Conservation (phyloP, 495 filamentous ascomycete genomes). For the Cladorrhinum samala region DNA sequence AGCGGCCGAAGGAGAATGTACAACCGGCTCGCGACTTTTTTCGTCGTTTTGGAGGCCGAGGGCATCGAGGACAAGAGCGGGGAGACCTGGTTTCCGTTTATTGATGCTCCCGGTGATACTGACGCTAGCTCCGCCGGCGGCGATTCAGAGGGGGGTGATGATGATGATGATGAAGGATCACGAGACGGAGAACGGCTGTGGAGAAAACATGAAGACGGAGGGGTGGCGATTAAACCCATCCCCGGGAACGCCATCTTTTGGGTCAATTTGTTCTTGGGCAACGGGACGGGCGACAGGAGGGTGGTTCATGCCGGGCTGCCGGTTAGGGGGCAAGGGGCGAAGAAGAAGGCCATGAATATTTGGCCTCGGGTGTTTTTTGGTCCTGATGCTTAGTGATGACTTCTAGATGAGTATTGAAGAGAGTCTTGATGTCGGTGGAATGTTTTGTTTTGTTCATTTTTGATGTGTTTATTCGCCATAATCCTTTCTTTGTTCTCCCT, state of each 20-base stretch:
- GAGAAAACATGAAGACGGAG: constrained; percentile 37
- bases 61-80: constrained; percentile 25
- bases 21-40: constrained; percentile 39
- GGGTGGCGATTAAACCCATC: constrained; percentile 41
- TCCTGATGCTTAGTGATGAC: neutral
- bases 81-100: constrained; percentile 41
- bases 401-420: no score
- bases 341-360: neutral
- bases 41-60: constrained; percentile 31
- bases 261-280: constrained; percentile 27
- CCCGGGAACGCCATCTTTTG: constrained; percentile 46
- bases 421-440: no score
- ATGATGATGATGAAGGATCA: no score
- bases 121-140: constrained; percentile 7
- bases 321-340: neutral
- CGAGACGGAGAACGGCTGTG: constrained; percentile 10
- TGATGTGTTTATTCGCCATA: no score
- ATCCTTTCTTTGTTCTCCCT: no score
- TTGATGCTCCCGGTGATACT: constrained; percentile 11
- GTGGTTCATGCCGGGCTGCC: neutral
- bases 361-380: neutral
- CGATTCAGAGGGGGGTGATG: neutral
- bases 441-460: no score
- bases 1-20: constrained; percentile 24
- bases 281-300: neutral